These are phyloP conservation scores for Phytophthora pluvialis DNA, from an alignment of 352 stramenopile species.

Conservation along the genomic window DNA sequence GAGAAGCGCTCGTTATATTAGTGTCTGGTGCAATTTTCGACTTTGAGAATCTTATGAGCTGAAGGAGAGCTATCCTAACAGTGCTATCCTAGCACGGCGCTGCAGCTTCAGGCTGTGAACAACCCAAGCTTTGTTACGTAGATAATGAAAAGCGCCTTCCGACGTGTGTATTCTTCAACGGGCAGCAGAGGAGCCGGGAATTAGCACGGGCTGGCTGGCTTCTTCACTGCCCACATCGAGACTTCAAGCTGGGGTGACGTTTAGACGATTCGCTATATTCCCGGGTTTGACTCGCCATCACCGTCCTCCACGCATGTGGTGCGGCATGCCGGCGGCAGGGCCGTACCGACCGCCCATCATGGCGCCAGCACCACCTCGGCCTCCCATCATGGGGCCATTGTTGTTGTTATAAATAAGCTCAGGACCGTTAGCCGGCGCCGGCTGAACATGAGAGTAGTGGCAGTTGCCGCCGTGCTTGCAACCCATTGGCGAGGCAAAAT, in stretches of 20 bases:
- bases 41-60: constrained; percentile 5
- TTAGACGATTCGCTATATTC: constrained; percentile 37
- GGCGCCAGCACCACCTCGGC: constrained; percentile 27
- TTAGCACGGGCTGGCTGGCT: constrained; percentile 24
- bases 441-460: constrained; percentile 68
- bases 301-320: constrained; percentile 64
- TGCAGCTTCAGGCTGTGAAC: background rate
- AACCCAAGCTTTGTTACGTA: background rate
- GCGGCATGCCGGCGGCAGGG: constrained; percentile 47
- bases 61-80: constrained; percentile 1
- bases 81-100: no score
- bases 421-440: constrained; percentile 42
- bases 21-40: no score
- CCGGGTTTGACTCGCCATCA: constrained; percentile 31
- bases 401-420: constrained; percentile 69
- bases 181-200: constrained; percentile 3
- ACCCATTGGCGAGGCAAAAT: constrained; percentile 65
- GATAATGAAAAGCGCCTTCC: constrained; percentile 21
- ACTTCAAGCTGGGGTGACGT: constrained; percentile 28
- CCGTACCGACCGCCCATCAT: constrained; percentile 46
- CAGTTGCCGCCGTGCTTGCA: constrained; percentile 80
- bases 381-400: constrained; percentile 41
- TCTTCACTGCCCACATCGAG: constrained; percentile 33
- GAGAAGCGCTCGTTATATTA: background rate
- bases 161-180: constrained; percentile 23